Percentiles rank a stretch among this genome's conserved stretches.
phyloP scores from a whole-genome alignment of 345 rosid genomes.

The Triadica sebifera region DNA sequence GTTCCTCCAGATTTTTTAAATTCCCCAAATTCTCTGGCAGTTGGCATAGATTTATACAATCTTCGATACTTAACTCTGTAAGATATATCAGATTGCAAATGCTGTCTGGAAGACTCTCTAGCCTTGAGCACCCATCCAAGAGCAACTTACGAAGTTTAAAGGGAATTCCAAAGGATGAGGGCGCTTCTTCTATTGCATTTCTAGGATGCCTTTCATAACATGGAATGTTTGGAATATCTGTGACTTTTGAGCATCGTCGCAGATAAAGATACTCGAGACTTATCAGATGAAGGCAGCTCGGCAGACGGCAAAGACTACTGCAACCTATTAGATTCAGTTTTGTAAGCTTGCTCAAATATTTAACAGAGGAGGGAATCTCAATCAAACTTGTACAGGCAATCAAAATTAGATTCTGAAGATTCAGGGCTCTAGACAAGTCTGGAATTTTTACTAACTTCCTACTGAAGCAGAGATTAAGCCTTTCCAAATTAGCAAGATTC shows the following conservation, averaged over 20 bases:
- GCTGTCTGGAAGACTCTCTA: background rate
- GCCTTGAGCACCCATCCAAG: background rate
- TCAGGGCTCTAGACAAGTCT: constrained; percentile 3
- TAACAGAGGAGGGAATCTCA: background rate
- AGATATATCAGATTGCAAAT: constrained; percentile 3
- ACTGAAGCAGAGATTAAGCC: background rate
- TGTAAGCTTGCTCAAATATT: background rate
- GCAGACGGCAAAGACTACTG: background rate
- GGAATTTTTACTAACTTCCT: background rate
- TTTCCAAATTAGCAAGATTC: constrained; percentile 14
- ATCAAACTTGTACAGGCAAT: background rate
- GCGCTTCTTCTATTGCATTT: no score
- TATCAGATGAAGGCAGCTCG: background rate
- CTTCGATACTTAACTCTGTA: background rate
- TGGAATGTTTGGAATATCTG: background rate
- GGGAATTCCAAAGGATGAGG: no score
- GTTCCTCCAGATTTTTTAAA: background rate
- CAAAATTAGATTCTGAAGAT: background rate
- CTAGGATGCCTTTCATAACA: background rate
- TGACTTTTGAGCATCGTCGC: background rate
- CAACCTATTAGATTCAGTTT: background rate
- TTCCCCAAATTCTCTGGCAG: background rate
- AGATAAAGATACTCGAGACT: background rate
- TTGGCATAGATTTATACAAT: background rate
- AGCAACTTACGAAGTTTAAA: background rate